Percentiles rank a stretch among this genome's conserved stretches.
phyloP scores from a whole-genome alignment of 2,329 filamentous ascomycete genomes.

The Uncinocarpus reesii region DNA sequence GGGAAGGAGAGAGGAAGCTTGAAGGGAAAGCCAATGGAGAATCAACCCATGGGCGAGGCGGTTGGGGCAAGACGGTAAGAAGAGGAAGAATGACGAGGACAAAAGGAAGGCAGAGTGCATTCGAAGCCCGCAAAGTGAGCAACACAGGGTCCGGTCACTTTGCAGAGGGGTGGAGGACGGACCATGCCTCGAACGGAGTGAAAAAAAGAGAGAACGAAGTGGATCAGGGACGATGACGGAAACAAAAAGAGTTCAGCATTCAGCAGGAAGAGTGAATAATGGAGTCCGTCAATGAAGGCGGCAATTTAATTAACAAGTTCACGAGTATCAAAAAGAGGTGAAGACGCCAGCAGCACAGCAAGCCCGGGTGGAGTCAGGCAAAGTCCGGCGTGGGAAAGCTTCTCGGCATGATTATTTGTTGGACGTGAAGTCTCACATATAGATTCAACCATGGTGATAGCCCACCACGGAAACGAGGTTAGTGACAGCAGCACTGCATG shows the following conservation, averaged over 20 bases:
- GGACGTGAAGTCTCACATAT: slow-evolving; percentile 8
- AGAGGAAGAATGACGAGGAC: slow-evolving; percentile 5
- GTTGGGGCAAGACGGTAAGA: background rate
- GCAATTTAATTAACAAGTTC: slow-evolving; percentile 1
- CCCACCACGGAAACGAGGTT: too few relatives aligned
- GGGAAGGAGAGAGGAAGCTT: too few relatives aligned
- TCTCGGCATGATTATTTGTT: slow-evolving; percentile 9
- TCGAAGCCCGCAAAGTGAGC: slow-evolving; percentile 3
- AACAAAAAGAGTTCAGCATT: slow-evolving; percentile 1
- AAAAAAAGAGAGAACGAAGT: background rate
- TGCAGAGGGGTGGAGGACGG: slow-evolving; percentile 1
- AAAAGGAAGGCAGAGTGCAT: slow-evolving; percentile 3
- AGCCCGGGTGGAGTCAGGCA: background rate
- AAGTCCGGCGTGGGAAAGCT: background rate
- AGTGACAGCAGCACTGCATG: too few relatives aligned
- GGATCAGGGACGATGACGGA: slow-evolving; percentile 3
- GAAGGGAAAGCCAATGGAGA: too few relatives aligned
- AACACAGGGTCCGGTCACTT: slow-evolving; percentile 7
- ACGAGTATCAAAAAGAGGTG: too few relatives aligned
- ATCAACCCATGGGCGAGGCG: slow-evolving; percentile 45
- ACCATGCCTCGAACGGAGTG: slow-evolving; percentile 7
- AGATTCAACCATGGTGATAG: slow-evolving; percentile 1
- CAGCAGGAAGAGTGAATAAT: too few relatives aligned
- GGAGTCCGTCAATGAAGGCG: slow-evolving; percentile 5
- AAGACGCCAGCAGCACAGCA: background rate